Conservation (phyloP, 257 asterid genomes). For the Asclepias syriaca region DNA sequence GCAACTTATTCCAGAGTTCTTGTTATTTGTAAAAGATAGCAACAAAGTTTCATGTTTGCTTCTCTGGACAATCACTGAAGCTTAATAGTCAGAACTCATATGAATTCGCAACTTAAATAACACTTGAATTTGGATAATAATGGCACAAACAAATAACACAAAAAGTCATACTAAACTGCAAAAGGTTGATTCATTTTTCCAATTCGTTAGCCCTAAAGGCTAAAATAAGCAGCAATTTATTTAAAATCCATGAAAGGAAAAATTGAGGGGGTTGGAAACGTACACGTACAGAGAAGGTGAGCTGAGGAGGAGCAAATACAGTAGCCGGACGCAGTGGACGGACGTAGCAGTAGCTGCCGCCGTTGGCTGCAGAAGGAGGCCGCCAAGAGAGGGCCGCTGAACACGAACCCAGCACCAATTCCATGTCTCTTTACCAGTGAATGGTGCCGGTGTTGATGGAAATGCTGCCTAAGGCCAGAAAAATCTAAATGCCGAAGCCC, state of each 20-base stretch:
- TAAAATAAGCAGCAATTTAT: neutral
- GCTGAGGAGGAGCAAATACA: conserved; percentile 16
- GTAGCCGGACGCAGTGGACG: conserved; percentile 3
- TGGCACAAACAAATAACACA: neutral
- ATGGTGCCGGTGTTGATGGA: neutral
- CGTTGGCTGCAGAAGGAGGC: conserved; percentile 27
- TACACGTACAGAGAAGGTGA: conserved; percentile 47
- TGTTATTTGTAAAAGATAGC: conserved; percentile 17
- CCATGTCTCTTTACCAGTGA: neutral
- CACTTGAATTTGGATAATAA: neutral
- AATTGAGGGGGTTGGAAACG: conserved; percentile 14
- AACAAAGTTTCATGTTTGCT: conserved; percentile 14
- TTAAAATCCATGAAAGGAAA: neutral
- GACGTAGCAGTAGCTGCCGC: conserved; percentile 19
- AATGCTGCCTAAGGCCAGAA: neutral
- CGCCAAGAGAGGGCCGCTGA: conserved; percentile 31
- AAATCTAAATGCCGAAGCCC: neutral
- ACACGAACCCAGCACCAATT: conserved; percentile 17
- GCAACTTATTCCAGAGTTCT: conserved; percentile 26
- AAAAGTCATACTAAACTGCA: neutral
- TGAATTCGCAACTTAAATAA: conserved; percentile 2
- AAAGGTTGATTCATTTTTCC: no score
- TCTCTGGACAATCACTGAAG: conserved; percentile 67
- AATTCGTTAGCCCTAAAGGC: neutral
- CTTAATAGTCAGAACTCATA: conserved; percentile 33